Percentiles rank a stretch among this genome's conserved stretches.
Evolutionary conservation across 176 grass and related monocot species (phyloP).

Genomic region (Musa acuminata): DNA sequence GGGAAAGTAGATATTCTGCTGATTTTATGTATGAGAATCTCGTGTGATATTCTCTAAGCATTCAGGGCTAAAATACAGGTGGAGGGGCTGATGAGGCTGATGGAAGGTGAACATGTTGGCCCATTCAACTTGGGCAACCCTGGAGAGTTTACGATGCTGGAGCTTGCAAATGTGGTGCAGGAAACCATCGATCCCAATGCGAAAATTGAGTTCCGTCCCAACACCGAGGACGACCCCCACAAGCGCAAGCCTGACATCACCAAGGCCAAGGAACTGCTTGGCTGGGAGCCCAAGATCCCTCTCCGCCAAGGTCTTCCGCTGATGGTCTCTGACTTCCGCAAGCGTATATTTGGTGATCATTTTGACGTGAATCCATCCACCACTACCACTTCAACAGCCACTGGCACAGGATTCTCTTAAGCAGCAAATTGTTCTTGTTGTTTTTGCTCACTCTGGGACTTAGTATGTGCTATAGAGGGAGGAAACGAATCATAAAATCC

Average conservation of each 20-base stretch:
- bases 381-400: background rate
- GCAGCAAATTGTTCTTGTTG: background rate
- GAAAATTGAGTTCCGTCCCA: constrained; percentile 50
- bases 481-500: background rate
- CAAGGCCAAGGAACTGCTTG: constrained; percentile 61
- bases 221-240: constrained; percentile 91
- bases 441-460: background rate
- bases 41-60: background rate
- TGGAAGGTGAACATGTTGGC: constrained; percentile 65
- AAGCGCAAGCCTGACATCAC: constrained; percentile 85
- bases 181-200: constrained; percentile 72
- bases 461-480: background rate
- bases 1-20: no score
- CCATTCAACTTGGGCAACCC: constrained; percentile 93
- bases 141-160: constrained; percentile 82
- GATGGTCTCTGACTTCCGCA: constrained; percentile 40
- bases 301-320: constrained; percentile 29
- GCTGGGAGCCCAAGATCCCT: constrained; percentile 69
- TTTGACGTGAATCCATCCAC: background rate
- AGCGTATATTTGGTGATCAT: constrained; percentile 66
- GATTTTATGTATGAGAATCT: background rate
- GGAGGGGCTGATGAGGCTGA: constrained; percentile 79
- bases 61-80: constrained; percentile 28
- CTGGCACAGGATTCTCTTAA: constrained; percentile 17
- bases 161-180: constrained; percentile 88